phyloP scores from a whole-genome alignment of 2,329 filamentous ascomycete species.

The Colletotrichum spinosum region DNA sequence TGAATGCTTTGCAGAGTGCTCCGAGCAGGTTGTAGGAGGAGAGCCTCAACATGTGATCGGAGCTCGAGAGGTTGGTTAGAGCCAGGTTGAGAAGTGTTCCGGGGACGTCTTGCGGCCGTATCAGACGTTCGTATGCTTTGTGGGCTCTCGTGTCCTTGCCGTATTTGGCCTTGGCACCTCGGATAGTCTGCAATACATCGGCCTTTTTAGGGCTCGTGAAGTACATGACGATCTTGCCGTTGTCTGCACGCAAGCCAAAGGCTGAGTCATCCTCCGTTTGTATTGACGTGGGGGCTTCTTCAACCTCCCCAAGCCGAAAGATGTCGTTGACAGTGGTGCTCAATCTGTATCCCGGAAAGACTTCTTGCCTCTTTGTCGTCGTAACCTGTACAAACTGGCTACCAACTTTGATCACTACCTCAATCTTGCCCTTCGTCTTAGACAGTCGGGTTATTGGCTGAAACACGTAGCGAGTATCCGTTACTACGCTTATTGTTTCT shows the following conservation, averaged over 20 bases:
- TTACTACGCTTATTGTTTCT: slow-evolving; percentile 76
- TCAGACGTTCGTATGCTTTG: slow-evolving; percentile 73
- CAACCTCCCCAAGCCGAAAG: slow-evolving; percentile 74
- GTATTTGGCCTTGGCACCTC: slow-evolving; percentile 71
- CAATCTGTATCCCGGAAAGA: slow-evolving; percentile 71
- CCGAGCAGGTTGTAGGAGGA: slow-evolving; percentile 76
- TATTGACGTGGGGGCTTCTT: slow-evolving; percentile 74
- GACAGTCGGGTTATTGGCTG: slow-evolving; percentile 74
- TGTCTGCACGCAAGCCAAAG: slow-evolving; percentile 75
- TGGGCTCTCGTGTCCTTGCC: slow-evolving; percentile 71
- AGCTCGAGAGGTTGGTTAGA: slow-evolving; percentile 73
- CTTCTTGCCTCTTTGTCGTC: slow-evolving; percentile 76
- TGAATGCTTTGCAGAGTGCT: slow-evolving; percentile 75
- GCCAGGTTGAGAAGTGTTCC: slow-evolving; percentile 76
- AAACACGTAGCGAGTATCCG: slow-evolving; percentile 74
- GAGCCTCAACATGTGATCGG: slow-evolving; percentile 69
- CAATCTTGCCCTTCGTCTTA: slow-evolving; percentile 77
- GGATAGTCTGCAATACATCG: slow-evolving; percentile 73
- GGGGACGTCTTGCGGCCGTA: slow-evolving; percentile 77
- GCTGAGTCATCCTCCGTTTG: slow-evolving; percentile 74
- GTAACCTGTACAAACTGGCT: slow-evolving; percentile 78
- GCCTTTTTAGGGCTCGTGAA: slow-evolving; percentile 74
- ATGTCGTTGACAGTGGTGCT: slow-evolving; percentile 77
- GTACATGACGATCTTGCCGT: slow-evolving; percentile 78
- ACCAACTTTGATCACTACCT: slow-evolving; percentile 76